These are phyloP conservation scores for Mallotus repandus DNA, from an alignment of 441 rosid genomes.

Conservation along the genomic window DNA sequence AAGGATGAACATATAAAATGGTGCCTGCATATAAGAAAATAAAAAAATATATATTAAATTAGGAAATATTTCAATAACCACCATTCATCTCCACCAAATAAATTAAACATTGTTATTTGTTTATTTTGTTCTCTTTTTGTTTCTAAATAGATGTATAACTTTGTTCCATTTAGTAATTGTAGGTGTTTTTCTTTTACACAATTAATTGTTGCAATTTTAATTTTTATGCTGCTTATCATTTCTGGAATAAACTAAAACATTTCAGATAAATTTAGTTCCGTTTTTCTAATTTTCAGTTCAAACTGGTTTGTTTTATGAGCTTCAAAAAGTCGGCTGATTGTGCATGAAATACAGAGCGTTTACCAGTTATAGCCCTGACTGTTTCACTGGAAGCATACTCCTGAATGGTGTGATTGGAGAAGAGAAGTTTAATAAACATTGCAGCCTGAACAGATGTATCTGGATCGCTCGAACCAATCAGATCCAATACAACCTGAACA, in stretches of 20 bases:
- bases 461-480: conserved; percentile 95
- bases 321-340: neutral
- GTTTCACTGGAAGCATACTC: conserved; percentile 99
- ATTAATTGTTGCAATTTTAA: neutral
- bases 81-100: neutral
- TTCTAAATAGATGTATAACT: neutral
- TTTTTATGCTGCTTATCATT: neutral
- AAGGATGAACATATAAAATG: neutral
- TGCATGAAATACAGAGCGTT: conserved; percentile 22
- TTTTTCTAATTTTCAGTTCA: neutral
- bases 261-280: neutral
- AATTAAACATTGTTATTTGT: neutral
- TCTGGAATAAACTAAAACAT: neutral
- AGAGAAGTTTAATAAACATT: conserved; percentile 91
- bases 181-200: neutral
- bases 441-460: conserved; percentile 99
- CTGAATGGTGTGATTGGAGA: conserved; percentile 97
- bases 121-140: neutral
- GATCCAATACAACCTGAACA: conserved; percentile 95
- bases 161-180: neutral
- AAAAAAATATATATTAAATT: neutral
- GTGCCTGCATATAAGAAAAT: conserved; percentile 3
- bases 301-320: neutral
- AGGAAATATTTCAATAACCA: neutral
- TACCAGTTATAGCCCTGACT: conserved; percentile 98